These are phyloP conservation scores for Pedinophyceae sp. DNA, from an alignment of 139 green algal genomes.

Conservation along the genomic window DNA sequence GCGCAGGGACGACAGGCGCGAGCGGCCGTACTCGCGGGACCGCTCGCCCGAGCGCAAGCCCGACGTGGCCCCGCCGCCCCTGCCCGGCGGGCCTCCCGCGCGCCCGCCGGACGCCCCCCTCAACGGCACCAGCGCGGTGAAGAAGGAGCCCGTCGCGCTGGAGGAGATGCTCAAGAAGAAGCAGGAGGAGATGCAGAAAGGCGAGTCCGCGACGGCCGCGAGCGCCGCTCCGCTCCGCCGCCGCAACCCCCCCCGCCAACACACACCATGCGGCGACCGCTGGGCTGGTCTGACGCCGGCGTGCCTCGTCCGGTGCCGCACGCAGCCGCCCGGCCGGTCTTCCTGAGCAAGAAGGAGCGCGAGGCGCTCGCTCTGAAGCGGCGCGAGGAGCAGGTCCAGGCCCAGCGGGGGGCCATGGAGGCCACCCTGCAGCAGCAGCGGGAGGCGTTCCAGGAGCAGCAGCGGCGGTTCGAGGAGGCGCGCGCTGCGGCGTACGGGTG, in stretches of 20 bases:
- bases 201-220: neutral
- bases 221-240: neutral
- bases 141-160: constrained; percentile 3
- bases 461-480: neutral
- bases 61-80: no score
- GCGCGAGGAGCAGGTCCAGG: constrained; percentile 25
- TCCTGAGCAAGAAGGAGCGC: constrained; percentile 74
- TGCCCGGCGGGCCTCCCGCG: no score
- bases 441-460: no score
- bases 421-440: no score
- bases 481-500: neutral
- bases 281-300: no score
- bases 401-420: neutral
- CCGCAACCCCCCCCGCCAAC: neutral
- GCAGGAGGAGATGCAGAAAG: neutral
- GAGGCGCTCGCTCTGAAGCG: constrained; percentile 57
- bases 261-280: no score
- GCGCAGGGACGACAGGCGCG: no score
- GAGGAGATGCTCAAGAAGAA: constrained; percentile 7
- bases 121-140: no score
- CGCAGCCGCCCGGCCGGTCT: constrained; percentile 38
- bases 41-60: no score
- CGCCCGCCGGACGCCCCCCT: no score
- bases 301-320: no score
- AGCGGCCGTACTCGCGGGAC: no score